phyloP scores from a whole-genome alignment of 805 yeast genomes.

The Metschnikowia koreensis region DNA sequence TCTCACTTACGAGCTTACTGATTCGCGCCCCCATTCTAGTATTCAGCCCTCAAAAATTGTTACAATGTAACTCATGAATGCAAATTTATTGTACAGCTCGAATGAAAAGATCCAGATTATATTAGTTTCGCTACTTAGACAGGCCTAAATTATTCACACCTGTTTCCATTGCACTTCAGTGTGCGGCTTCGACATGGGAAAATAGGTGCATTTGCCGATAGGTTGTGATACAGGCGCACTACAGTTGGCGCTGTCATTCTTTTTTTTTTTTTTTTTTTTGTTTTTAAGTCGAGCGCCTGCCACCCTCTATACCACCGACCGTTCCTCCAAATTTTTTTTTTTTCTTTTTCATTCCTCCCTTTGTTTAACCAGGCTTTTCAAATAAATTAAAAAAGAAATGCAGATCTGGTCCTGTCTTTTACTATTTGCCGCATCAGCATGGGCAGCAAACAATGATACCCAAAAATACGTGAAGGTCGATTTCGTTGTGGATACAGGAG shows the following conservation, averaged over 20 bases:
- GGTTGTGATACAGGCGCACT: background rate
- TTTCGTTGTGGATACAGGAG: background rate
- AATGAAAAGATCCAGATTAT: too few species aligned
- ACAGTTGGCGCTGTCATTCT: background rate
- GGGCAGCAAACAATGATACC: background rate
- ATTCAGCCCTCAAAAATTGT: too few species aligned
- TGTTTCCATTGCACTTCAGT: background rate
- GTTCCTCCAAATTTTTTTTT: too few species aligned
- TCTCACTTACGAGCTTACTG: too few species aligned
- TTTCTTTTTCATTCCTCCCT: too few species aligned
- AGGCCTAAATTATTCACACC: too few species aligned
- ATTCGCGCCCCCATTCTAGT: too few species aligned
- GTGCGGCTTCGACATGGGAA: background rate
- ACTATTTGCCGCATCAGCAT: background rate
- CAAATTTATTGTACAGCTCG: too few species aligned
- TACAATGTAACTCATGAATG: too few species aligned
- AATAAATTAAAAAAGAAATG: background rate
- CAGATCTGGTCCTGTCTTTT: background rate
- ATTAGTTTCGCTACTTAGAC: too few species aligned
- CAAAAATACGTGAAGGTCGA: background rate
- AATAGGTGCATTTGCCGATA: background rate
- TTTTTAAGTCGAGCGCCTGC: background rate
- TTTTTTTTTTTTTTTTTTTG: too few species aligned
- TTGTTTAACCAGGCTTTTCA: background rate
- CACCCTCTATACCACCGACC: background rate